A percentile compares a stretch with the other conserved stretches of the same genome.
phyloP scores from a whole-genome alignment of 495 filamentous ascomycete genomes.

The Penicillium antarcticum region DNA sequence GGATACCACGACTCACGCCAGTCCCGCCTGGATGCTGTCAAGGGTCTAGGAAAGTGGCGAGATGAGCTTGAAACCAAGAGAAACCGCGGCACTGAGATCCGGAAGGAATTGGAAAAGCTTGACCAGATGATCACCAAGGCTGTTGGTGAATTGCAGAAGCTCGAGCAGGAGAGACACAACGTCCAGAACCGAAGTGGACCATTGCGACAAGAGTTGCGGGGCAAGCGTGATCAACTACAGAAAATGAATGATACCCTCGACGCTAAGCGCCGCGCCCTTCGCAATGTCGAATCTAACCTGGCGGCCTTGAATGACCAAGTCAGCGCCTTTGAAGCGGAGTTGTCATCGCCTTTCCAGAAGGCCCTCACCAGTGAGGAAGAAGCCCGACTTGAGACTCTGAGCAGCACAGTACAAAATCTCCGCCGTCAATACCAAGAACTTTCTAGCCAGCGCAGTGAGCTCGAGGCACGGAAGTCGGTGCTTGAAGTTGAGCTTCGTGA shows the following conservation, averaged over 20 bases:
- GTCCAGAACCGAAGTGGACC: conserved; percentile 82
- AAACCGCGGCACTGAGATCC: conserved; percentile 55
- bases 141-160: conserved; percentile 74
- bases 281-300: conserved; percentile 73
- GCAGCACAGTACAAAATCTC: conserved; percentile 64
- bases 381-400: conserved; percentile 68
- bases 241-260: conserved; percentile 73
- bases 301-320: conserved; percentile 73
- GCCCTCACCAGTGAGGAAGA: conserved; percentile 81
- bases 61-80: conserved; percentile 68
- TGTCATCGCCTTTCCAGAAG: conserved; percentile 88
- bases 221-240: conserved; percentile 67
- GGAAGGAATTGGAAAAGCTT: conserved; percentile 64
- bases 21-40: conserved; percentile 81
- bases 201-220: conserved; percentile 66
- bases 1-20: conserved; percentile 82
- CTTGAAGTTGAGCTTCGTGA: conserved; percentile 84
- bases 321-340: conserved; percentile 68
- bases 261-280: conserved; percentile 61
- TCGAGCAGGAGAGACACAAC: conserved; percentile 74
- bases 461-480: conserved; percentile 73
- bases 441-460: conserved; percentile 67
- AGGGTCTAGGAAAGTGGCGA: conserved; percentile 68
- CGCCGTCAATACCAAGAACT: conserved; percentile 71
- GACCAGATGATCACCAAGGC: conserved; percentile 85